Conservation (phyloP, 192 early-diverging fungal species). For the Backusella liffmaniae region DNA sequence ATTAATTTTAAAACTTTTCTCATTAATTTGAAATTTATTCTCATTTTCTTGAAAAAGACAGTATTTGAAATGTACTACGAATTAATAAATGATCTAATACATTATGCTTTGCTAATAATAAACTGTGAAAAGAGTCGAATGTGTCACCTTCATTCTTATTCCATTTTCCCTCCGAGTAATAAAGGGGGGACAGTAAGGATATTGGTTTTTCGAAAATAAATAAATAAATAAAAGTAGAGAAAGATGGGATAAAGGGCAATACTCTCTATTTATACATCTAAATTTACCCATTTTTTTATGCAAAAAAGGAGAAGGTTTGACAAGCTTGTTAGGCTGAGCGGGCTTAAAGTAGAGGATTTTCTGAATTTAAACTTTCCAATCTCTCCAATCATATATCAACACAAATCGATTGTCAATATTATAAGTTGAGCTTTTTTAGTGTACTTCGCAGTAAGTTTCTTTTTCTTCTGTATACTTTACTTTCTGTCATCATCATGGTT, state of each 20-base stretch:
- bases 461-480: background rate
- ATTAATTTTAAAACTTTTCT: no score
- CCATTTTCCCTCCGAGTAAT: background rate
- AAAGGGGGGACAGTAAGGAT: background rate
- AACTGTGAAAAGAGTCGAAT: background rate
- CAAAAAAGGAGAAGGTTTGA: background rate
- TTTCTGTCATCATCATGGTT: constrained; percentile 21
- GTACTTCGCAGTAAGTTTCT: background rate
- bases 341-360: background rate
- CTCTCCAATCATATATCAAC: constrained; percentile 10
- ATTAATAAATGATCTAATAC: constrained; percentile 14
- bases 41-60: no score
- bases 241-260: background rate
- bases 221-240: background rate
- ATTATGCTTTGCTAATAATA: background rate
- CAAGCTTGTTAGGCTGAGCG: background rate
- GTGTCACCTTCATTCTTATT: background rate
- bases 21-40: no score
- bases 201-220: background rate
- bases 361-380: background rate
- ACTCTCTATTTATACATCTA: background rate
- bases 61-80: background rate
- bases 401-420: constrained; percentile 11
- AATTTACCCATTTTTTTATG: background rate
- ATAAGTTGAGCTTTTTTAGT: background rate